Evolutionary conservation across 805 yeast species (phyloP).

Genomic region (Metschnikowia baotianmanensis): DNA sequence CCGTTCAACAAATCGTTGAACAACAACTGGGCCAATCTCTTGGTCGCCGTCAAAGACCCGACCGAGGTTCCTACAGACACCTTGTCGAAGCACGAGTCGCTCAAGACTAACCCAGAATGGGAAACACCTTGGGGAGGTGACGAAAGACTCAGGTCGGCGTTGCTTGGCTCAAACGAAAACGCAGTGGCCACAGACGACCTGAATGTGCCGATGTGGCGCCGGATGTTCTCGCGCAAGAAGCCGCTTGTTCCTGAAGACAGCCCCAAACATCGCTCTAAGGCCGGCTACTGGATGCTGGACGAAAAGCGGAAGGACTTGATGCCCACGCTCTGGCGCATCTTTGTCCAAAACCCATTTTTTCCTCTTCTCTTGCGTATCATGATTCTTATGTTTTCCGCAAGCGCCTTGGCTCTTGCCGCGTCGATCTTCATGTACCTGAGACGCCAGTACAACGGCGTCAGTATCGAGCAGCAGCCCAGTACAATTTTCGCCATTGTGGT

Average conservation of each 20-base stretch:
- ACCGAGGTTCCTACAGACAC: conserved; percentile 34
- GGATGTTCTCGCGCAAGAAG: conserved; percentile 11
- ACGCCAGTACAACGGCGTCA: conserved; percentile 29
- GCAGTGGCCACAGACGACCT: conserved; percentile 24
- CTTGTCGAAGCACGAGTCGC: conserved; percentile 25
- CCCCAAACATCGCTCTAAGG: conserved; percentile 47
- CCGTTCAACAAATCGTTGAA: conserved; percentile 37
- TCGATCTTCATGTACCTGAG: conserved; percentile 48
- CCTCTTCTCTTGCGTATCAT: conserved; percentile 69
- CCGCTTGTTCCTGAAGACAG: conserved; percentile 15
- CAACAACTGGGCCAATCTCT: conserved; percentile 51
- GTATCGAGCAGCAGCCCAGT: conserved; percentile 74
- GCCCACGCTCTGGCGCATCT: conserved; percentile 55
- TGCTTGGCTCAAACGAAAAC: conserved; percentile 39
- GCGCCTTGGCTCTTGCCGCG: conserved; percentile 72
- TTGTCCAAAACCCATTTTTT: conserved; percentile 74
- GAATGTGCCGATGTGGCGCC: conserved; percentile 10
- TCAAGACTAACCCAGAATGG: conserved; percentile 40
- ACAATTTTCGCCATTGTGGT: conserved; percentile 91
- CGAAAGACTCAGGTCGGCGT: conserved; percentile 53
- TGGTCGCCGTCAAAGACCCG: conserved; percentile 47
- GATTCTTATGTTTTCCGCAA: conserved; percentile 50
- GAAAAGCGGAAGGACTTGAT: conserved; percentile 61
- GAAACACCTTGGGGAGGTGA: conserved; percentile 69
- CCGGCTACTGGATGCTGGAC: conserved; percentile 67